phyloP scores from a whole-genome alignment of 208 protist species.

The Leishmania mexicana region DNA sequence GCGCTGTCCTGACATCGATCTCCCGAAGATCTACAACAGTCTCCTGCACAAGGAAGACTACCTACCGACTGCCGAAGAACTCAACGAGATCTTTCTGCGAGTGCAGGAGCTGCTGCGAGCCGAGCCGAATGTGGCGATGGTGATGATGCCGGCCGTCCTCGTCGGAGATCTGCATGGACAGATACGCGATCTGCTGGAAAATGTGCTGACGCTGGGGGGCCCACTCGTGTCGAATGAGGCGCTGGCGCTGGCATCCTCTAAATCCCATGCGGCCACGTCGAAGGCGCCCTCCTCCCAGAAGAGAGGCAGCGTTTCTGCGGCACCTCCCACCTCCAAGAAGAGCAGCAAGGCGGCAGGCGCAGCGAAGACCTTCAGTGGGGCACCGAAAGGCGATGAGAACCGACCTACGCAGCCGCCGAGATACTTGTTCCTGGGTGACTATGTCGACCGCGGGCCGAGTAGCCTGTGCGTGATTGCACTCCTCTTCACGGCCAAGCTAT shows the following conservation, averaged over 20 bases:
- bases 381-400: not conserved
- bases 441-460: slow-evolving; percentile 98
- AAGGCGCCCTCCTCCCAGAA: slow-evolving; percentile 1
- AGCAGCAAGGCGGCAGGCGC: not conserved
- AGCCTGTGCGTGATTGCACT: slow-evolving; percentile 95
- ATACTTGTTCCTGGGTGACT: slow-evolving; percentile 99
- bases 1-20: slow-evolving; percentile 47
- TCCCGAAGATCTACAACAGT: slow-evolving; percentile 56
- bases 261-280: not conserved
- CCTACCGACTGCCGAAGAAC: slow-evolving; percentile 75
- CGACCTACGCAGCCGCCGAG: slow-evolving; percentile 28
- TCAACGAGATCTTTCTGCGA: slow-evolving; percentile 76
- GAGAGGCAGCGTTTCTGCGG: not conserved
- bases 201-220: slow-evolving; percentile 72
- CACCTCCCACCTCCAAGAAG: slow-evolving; percentile 4
- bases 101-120: slow-evolving; percentile 77
- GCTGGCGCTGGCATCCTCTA: slow-evolving; percentile 12
- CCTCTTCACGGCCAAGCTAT: slow-evolving; percentile 97
- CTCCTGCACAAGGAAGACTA: slow-evolving; percentile 51
- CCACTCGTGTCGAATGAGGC: slow-evolving; percentile 40
- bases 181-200: slow-evolving; percentile 66
- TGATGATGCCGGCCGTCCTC: slow-evolving; percentile 92
- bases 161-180: slow-evolving; percentile 92
- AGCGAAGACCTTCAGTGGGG: not conserved
- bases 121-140: slow-evolving; percentile 96